These are phyloP conservation scores for Teunomyces atbi DNA, from an alignment of 805 yeast species.

Conservation along the genomic window DNA sequence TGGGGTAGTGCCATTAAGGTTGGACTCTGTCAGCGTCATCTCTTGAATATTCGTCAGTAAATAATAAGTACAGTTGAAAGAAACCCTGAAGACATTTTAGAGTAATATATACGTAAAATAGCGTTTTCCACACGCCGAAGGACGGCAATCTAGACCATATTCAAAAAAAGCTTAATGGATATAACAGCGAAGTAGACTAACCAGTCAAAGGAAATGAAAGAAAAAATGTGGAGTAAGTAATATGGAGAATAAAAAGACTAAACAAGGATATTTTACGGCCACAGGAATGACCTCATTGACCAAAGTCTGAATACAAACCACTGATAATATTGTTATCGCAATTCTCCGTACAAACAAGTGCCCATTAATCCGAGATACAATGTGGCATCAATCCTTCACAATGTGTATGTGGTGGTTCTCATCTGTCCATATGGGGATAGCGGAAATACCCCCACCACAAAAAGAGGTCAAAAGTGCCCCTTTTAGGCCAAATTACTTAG, in stretches of 20 bases:
- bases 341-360: not conserved
- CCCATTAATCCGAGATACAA: not conserved
- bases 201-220: conserved; percentile 1
- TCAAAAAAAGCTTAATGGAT: conserved; percentile 1
- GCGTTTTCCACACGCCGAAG: not conserved
- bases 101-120: not conserved
- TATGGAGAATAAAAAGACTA: not conserved
- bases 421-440: not conserved
- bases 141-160: not conserved
- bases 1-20: conserved; percentile 14
- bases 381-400: not conserved
- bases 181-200: not conserved
- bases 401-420: not conserved
- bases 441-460: not conserved
- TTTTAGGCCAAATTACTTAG: not conserved
- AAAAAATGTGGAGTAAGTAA: not conserved
- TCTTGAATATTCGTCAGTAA: not conserved
- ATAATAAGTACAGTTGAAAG: not conserved
- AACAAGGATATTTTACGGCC: not conserved
- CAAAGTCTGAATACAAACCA: not conserved
- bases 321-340: conserved; percentile 1
- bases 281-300: conserved; percentile 1
- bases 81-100: not conserved
- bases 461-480: not conserved
- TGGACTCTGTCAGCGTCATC: conserved; percentile 8